Percentiles rank a stretch among this genome's conserved stretches.
These are phyloP conservation scores for Stylosanthes scabra DNA, from an alignment of 331 rosid genomes.

Conservation along the genomic window DNA sequence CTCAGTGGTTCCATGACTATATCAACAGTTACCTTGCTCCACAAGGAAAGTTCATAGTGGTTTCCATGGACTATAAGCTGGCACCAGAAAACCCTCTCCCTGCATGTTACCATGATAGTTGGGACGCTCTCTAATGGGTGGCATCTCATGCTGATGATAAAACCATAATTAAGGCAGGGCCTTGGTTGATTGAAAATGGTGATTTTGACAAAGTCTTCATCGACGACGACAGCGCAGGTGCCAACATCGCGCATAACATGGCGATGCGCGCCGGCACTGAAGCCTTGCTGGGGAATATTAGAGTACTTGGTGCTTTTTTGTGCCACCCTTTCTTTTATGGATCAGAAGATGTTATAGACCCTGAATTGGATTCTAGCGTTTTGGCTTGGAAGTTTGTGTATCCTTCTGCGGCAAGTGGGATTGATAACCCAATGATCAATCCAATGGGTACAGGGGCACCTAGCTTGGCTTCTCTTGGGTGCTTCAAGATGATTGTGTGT, in stretches of 20 bases:
- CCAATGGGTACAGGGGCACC: conserved; percentile 48
- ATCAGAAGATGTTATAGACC: conserved; percentile 37
- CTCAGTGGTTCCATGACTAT: conserved; percentile 37
- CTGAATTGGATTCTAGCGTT: not conserved
- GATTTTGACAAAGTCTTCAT: conserved; percentile 38
- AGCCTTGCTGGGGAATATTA: conserved; percentile 39
- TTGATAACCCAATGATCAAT: conserved; percentile 53
- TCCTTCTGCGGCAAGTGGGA: conserved; percentile 51
- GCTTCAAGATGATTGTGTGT: conserved; percentile 52
- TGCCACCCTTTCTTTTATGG: conserved; percentile 53
- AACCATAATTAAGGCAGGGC: conserved; percentile 29
- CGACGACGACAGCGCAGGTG: conserved; percentile 69
- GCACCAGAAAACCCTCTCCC: conserved; percentile 65
- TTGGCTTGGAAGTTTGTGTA: conserved; percentile 44
- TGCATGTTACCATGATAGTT: conserved; percentile 55
- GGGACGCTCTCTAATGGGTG: conserved; percentile 62
- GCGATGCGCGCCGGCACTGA: conserved; percentile 50
- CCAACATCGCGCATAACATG: conserved; percentile 54
- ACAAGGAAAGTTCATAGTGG: conserved; percentile 34
- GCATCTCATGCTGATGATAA: conserved; percentile 15
- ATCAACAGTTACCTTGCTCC: conserved; percentile 38
- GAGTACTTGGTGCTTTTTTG: conserved; percentile 37
- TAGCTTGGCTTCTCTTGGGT: conserved; percentile 50
- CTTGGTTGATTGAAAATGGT: conserved; percentile 52
- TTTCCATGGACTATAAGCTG: conserved; percentile 62